Conservation (phyloP, 1,284 basidiomycete species). For the Sporisorium reilianum region DNA sequence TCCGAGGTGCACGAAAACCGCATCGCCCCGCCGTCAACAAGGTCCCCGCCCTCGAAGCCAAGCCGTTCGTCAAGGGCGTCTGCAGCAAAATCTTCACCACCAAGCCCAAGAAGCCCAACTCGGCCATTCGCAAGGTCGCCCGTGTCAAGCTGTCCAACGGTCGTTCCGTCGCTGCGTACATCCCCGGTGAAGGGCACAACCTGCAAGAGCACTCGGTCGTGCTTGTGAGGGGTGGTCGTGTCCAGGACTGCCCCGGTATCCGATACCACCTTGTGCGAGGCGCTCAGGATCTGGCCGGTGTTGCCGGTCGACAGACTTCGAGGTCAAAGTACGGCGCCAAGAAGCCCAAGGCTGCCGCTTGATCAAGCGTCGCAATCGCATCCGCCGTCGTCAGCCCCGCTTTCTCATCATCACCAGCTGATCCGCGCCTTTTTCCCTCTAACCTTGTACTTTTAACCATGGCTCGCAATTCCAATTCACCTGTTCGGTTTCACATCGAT, state of each 20-base stretch:
- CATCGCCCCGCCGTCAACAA: constrained; percentile 69
- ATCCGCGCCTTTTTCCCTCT: too few relatives aligned
- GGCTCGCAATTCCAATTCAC: constrained; percentile 3
- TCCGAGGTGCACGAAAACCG: constrained; percentile 65
- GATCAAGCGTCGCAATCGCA: background rate
- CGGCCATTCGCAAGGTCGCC: constrained; percentile 96
- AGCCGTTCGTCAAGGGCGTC: constrained; percentile 68
- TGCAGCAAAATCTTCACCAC: constrained; percentile 68
- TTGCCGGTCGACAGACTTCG: constrained; percentile 83
- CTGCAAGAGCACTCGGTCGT: constrained; percentile 98
- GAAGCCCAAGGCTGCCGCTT: constrained; percentile 76
- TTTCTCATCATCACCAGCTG: too few relatives aligned
- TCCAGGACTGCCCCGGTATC: constrained; percentile 87
- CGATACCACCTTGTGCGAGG: constrained; percentile 93
- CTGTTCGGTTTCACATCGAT: background rate
- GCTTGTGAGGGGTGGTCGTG: constrained; percentile 89
- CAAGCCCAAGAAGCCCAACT: constrained; percentile 98
- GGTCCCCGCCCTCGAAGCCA: constrained; percentile 62
- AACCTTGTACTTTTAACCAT: constrained; percentile 24
- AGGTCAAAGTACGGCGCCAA: constrained; percentile 96
- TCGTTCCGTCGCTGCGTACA: constrained; percentile 90
- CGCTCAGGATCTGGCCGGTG: constrained; percentile 89
- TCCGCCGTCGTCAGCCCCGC: background rate
- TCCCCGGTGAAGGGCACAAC: constrained; percentile 97
- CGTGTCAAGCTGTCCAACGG: constrained; percentile 92